Evolutionary conservation across 2,329 filamentous ascomycete genomes (phyloP).

Genomic region (Huntiella abstrusa): DNA sequence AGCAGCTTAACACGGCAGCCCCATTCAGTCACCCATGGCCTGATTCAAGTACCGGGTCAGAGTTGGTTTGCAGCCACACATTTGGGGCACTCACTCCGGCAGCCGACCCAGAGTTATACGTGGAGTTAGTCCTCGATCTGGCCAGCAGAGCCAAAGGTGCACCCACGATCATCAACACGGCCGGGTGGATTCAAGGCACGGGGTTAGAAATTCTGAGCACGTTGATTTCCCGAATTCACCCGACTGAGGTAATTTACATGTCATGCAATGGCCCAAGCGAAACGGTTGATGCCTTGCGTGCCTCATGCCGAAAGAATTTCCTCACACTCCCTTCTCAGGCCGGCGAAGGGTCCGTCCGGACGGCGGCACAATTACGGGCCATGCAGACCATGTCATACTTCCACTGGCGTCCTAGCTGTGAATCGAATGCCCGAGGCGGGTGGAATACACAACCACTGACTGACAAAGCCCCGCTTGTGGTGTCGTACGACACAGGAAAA

Average conservation of each 20-base stretch:
- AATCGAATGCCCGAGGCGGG: constrained; percentile 12
- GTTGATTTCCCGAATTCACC: constrained; percentile 32
- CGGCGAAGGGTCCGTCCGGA: constrained; percentile 35
- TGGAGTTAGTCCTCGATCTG: constrained; percentile 44
- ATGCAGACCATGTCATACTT: constrained; percentile 76
- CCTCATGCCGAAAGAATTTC: constrained; percentile 25
- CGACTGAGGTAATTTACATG: constrained; percentile 49
- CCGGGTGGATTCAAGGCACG: constrained; percentile 54
- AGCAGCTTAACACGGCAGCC: constrained; percentile 42
- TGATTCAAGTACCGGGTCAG: constrained; percentile 11
- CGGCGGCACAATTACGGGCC: constrained; percentile 44
- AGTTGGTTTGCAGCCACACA: constrained; percentile 42
- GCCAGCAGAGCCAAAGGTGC: constrained; percentile 34
- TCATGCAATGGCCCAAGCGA: constrained; percentile 42
- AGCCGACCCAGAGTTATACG: constrained; percentile 47
- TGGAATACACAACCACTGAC: constrained; percentile 41
- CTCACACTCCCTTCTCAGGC: constrained; percentile 39
- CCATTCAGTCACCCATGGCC: constrained; percentile 42
- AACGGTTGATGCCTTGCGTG: constrained; percentile 33
- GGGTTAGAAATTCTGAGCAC: constrained; percentile 45
- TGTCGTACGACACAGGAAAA: constrained; percentile 34
- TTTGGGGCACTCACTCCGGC: constrained; percentile 46
- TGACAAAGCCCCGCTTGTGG: constrained; percentile 37
- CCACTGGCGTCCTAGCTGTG: constrained; percentile 23
- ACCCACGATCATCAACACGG: constrained; percentile 54